Percentiles rank a stretch among this genome's conserved stretches.
Evolutionary conservation across 2,329 filamentous ascomycete genomes (phyloP).

Genomic region (Epichloe baconii): DNA sequence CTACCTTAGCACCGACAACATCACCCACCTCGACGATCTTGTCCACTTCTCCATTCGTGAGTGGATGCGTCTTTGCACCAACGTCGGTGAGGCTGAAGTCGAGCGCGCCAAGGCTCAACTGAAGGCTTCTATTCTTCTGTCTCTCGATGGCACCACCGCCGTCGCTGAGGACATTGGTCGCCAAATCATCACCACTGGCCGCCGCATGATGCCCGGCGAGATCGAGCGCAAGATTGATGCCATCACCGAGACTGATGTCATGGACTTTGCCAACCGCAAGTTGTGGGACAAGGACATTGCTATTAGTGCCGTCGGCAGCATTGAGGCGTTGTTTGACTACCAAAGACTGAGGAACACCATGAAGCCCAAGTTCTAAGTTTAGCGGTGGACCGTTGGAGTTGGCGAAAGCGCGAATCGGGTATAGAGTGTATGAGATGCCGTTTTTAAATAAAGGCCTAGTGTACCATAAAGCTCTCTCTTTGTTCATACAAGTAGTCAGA

Average conservation of each 20-base stretch:
- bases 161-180: constrained; percentile 97
- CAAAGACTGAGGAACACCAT: constrained; percentile 70
- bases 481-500: constrained; percentile 23
- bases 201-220: constrained; percentile 80
- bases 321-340: constrained; percentile 78
- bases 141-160: constrained; percentile 92
- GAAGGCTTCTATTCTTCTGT: constrained; percentile 94
- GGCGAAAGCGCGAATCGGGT: constrained; percentile 28
- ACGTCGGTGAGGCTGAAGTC: constrained; percentile 78
- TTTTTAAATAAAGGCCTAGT: constrained; percentile 33
- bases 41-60: constrained; percentile 97
- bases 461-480: constrained; percentile 37
- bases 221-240: constrained; percentile 82
- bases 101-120: constrained; percentile 99
- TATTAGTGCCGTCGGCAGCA: constrained; percentile 80
- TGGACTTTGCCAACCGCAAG: constrained; percentile 89
- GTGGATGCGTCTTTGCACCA: constrained; percentile 89
- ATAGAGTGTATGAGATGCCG: constrained; percentile 46
- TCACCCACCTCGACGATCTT: constrained; percentile 80
- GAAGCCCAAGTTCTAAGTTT: constrained; percentile 58
- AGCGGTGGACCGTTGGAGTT: constrained; percentile 15
- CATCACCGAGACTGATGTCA: constrained; percentile 92
- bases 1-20: constrained; percentile 89
- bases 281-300: constrained; percentile 97
- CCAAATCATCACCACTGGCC: constrained; percentile 95